Evolutionary conservation across 2,329 filamentous ascomycete genomes (phyloP), one percentile per base, ranked within the genome.

Genomic region (Nakataea oryzae): DNA sequence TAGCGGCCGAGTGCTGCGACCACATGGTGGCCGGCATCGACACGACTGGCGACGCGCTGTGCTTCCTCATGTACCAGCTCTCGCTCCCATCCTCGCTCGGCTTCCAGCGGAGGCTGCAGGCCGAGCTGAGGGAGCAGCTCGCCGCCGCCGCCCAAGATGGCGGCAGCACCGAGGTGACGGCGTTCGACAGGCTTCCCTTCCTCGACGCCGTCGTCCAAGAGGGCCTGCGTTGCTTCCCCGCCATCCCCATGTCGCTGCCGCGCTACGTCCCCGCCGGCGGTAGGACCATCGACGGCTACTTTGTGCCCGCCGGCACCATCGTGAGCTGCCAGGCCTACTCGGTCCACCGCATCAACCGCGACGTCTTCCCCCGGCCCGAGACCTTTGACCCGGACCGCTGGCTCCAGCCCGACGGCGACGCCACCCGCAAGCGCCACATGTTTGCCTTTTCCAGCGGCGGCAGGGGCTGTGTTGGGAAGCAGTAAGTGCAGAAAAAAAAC

Each of bases 321-420:
- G 84, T 86, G 57, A 85, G 83, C 68, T 81, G 80, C 64, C 85
- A 87, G 70, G 80, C 85, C 1, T 84, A 80, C 68, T 86, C 84
- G 13, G 76, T 86, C 41, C 83, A 87, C 65, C 79, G 81, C 26
- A 75, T 85, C 62, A 81, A 87, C 65, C 71, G 75, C 13, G 80
- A 86, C 62, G 87, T 91, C 1, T 97, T 96, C 71, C 86, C 88
- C 1, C 82, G 92, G 56, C 89, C 92, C 0, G 89, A 96, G 64
- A 75, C 73, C 7, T 97, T 93, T 70, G 80, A 87, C 60, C 93
- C 93, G 0, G 89, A 93, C 62, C 82, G 93, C 67, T 97, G 93
- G 93, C 83, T 96, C 66, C 85, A 81, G 21, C 79, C 82, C 11
- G 81, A 87, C 57, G 91, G 90, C 2, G 90, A 93, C 67, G 81